Base-by-base conservation (phyloP, 345 rosid genomes). In the Microcos paniculata region DNA sequence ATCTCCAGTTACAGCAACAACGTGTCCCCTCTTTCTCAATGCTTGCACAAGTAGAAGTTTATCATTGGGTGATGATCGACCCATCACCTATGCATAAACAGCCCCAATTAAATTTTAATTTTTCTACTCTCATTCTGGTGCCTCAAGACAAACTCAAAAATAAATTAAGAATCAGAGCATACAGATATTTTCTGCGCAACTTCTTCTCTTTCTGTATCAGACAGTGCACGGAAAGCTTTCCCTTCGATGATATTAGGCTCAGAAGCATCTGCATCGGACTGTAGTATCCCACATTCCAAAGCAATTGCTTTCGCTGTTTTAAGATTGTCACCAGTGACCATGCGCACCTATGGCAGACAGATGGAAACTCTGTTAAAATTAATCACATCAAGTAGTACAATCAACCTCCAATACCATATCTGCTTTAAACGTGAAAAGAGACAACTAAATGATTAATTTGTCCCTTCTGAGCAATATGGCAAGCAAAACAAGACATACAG, bases 251-350 rank as follows among this genome's bases (percentile, higher is more conserved):
- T 77, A 79, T 80, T 82, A 49, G 92, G 92, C 62, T 86, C 94
- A 6, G 80, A 73, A 55, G 92, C 91, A 67, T 89, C 94, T 46
- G 82, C 86, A 76, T 78, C 83, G 59, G 94, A 83, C 35, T 73
- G 76, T 76, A 96, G 78, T 82, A 96, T 96, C 58, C 99, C 98
- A 71, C 99, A 96, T 67, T 96, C 99, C 78, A 93, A 62, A 74
- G 99, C 99, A 83, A 96, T 92, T 62, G 99, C 95, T 86, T 82
- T 93, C 5, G 99, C 99, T 73, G 99, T 96, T 77, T 90, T 92
- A 77, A 92, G 68, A 85, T 96, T 96, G 87, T 96, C 99, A 73
- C 99, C 99, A 73, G 99, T 96, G 65, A 96, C 91, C 99, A 96
- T 96, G 46, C 99, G 94, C 51, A 96, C 98, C 99, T 96, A 71